Evolutionary conservation across 75 land plant species (phyloP).

Genomic region (Pinus taeda): DNA sequence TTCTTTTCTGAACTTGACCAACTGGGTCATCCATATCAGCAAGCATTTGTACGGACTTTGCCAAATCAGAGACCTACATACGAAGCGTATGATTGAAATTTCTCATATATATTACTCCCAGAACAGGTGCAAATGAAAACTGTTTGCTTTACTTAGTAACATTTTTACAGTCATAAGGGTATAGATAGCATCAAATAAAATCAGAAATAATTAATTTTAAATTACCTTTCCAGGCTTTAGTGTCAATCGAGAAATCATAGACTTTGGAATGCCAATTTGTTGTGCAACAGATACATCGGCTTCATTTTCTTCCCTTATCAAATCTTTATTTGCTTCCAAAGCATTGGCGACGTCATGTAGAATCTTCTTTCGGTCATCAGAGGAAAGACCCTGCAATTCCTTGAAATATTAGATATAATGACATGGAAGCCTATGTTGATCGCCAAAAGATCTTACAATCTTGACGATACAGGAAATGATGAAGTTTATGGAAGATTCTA

Average conservation of each 20-base stretch:
- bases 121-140: neutral
- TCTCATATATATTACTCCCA: neutral
- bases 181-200: neutral
- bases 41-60: constrained; percentile 76
- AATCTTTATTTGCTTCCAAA: constrained; percentile 58
- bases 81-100: neutral
- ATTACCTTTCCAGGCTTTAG: constrained; percentile 84
- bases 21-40: constrained; percentile 98
- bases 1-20: constrained; percentile 69
- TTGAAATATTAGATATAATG: neutral
- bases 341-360: constrained; percentile 83
- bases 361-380: constrained; percentile 65
- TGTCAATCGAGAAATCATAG: constrained; percentile 73
- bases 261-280: constrained; percentile 61
- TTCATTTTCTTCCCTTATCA: constrained; percentile 73
- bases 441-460: neutral
- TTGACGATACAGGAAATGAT: neutral
- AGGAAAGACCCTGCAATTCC: constrained; percentile 48
- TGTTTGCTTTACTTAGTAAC: neutral
- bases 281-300: constrained; percentile 79
- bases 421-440: neutral
- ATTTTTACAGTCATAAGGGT: neutral
- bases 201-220: neutral
- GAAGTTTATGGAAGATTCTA: neutral
- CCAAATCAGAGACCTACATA: constrained; percentile 60